These are phyloP conservation scores for Medicago ruthenica DNA, from an alignment of 306 rosid species.

Conservation along the genomic window DNA sequence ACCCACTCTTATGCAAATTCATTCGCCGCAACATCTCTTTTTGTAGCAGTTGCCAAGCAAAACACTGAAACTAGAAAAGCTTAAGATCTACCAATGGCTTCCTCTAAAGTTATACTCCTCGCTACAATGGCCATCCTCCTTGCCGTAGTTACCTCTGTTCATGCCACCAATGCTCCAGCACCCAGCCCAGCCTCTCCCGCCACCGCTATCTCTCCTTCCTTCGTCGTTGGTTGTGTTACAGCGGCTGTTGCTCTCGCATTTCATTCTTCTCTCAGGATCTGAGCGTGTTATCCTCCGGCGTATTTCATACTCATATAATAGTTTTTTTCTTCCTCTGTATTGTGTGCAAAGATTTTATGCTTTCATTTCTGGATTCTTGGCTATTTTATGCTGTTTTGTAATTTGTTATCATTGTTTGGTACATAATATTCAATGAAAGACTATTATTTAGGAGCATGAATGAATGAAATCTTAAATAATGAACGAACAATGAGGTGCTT, in stretches of 20 bases:
- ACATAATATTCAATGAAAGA: no score
- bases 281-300: conserved; percentile 25
- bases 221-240: conserved; percentile 48
- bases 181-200: conserved; percentile 76
- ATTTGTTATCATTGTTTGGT: no score
- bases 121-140: conserved; percentile 50
- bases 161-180: conserved; percentile 69
- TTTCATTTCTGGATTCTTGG: no score
- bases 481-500: no score
- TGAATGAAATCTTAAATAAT: no score
- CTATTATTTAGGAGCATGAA: no score
- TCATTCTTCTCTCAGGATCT: conserved; percentile 70
- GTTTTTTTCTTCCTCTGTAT: no score
- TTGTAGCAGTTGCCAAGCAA: not conserved
- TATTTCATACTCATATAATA: no score
- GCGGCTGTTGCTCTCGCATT: conserved; percentile 59
- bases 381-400: no score
- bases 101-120: conserved; percentile 45
- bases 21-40: not conserved
- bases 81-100: conserved; percentile 55
- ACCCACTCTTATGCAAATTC: not conserved
- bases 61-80: no score
- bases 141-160: conserved; percentile 47
- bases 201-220: conserved; percentile 57
- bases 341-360: no score